Evolutionary conservation across 2,329 filamentous ascomycete genomes (phyloP).

Genomic region (Aspergillus fischeri): DNA sequence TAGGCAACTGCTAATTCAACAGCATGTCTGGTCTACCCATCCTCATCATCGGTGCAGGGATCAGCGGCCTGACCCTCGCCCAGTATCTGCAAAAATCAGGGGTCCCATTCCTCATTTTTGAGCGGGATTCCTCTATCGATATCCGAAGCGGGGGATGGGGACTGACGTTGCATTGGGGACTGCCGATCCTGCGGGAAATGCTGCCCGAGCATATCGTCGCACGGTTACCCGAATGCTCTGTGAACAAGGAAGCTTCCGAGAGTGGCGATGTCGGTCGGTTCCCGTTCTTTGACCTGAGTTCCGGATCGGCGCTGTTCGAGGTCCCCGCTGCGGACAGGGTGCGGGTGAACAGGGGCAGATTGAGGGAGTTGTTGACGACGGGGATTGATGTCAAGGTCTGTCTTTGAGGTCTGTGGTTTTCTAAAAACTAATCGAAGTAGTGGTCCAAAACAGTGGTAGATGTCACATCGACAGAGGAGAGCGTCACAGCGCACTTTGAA

Average conservation of each 20-base stretch:
- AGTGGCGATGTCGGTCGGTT: slow-evolving; percentile 48
- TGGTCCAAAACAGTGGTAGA: slow-evolving; percentile 37
- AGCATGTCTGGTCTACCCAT: slow-evolving; percentile 29
- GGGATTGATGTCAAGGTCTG: slow-evolving; percentile 46
- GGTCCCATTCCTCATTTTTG: slow-evolving; percentile 37
- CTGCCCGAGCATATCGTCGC: slow-evolving; percentile 47
- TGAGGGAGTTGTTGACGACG: slow-evolving; percentile 45
- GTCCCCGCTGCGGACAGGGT: slow-evolving; percentile 45
- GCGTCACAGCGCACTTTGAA: slow-evolving; percentile 44
- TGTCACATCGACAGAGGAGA: slow-evolving; percentile 32
- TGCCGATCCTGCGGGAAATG: slow-evolving; percentile 49
- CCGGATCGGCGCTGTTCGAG: slow-evolving; percentile 44
- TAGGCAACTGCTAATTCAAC: not conserved
- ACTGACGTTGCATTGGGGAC: slow-evolving; percentile 60
- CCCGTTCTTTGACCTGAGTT: slow-evolving; percentile 54
- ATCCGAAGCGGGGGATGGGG: slow-evolving; percentile 57
- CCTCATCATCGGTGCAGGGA: slow-evolving; percentile 42
- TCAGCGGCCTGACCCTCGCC: slow-evolving; percentile 42
- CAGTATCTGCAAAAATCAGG: slow-evolving; percentile 35
- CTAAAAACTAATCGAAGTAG: slow-evolving; percentile 14
- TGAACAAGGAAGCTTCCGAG: slow-evolving; percentile 50
- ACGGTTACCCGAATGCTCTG: slow-evolving; percentile 49
- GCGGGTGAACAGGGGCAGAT: slow-evolving; percentile 46
- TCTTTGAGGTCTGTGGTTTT: not conserved
- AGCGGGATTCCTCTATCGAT: slow-evolving; percentile 42